phyloP scores from a whole-genome alignment of 495 filamentous ascomycete species.

The Margaritispora aquatica region DNA sequence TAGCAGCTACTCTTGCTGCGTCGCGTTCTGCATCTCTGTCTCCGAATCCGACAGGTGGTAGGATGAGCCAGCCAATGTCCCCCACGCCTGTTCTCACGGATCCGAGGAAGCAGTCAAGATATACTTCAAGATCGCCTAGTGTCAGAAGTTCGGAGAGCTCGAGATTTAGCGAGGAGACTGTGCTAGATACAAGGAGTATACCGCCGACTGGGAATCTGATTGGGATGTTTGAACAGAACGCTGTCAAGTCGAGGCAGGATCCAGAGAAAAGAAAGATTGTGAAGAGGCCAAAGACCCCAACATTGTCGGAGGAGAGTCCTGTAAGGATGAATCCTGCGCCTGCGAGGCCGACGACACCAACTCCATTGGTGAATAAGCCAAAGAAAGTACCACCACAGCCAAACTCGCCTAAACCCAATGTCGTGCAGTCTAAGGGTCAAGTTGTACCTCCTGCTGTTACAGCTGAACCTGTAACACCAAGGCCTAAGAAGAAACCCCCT shows the following conservation, averaged over 20 bases:
- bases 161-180: slow-evolving; percentile 23
- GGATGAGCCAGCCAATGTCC: not conserved
- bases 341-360: not conserved
- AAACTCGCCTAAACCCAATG: slow-evolving; percentile 11
- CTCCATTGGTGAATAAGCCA: not conserved
- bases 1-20: slow-evolving; percentile 51
- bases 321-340: not conserved
- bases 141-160: slow-evolving; percentile 23
- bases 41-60: slow-evolving; percentile 25
- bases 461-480: not conserved
- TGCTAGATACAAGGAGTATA: slow-evolving; percentile 36
- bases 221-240: slow-evolving; percentile 49
- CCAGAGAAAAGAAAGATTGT: slow-evolving; percentile 20
- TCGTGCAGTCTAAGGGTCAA: not conserved
- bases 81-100: not conserved
- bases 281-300: slow-evolving; percentile 19
- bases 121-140: slow-evolving; percentile 11
- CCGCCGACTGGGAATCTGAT: slow-evolving; percentile 52
- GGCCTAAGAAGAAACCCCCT: not conserved
- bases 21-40: slow-evolving; percentile 40
- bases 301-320: not conserved
- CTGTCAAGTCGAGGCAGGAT: slow-evolving; percentile 14
- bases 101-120: not conserved
- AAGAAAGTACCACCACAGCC: slow-evolving; percentile 2
- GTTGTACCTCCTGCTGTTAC: not conserved